Evolutionary conservation across 345 rosid species (phyloP).

Genomic region (Streptanthus diversifolius): DNA sequence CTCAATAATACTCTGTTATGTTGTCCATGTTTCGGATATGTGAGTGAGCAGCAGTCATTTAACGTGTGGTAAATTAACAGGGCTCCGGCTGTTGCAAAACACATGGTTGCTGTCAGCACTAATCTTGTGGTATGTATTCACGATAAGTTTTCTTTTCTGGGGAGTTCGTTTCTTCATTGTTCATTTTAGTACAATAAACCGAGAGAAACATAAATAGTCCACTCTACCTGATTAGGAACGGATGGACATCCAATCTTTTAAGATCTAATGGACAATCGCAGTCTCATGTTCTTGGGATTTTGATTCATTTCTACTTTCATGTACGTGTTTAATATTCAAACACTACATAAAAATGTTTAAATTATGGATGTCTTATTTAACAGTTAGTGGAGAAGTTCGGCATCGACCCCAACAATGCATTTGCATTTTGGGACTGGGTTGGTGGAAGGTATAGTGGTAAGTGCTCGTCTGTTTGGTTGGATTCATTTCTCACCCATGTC

Average conservation of each 20-base stretch:
- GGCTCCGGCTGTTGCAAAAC: constrained; percentile 91
- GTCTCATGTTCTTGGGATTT: neutral
- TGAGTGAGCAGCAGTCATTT: neutral
- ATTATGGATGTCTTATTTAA: constrained; percentile 4
- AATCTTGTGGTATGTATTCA: constrained; percentile 58
- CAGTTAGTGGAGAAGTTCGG: constrained; percentile 98
- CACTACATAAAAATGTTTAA: neutral
- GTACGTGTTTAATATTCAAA: constrained; percentile 1
- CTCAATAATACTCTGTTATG: neutral
- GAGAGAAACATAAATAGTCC: neutral
- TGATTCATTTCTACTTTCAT: neutral
- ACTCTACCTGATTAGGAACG: neutral
- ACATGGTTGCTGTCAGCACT: constrained; percentile 99
- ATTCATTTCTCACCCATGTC: constrained; percentile 1
- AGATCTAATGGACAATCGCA: neutral
- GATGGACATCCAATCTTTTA: neutral
- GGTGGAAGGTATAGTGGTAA: constrained; percentile 95
- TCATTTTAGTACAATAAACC: neutral
- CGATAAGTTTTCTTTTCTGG: neutral
- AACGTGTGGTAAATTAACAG: constrained; percentile 38
- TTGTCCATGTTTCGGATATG: neutral
- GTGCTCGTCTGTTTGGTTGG: constrained; percentile 20
- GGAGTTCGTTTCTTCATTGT: neutral
- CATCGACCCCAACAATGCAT: constrained; percentile 93
- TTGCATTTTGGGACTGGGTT: constrained; percentile 99